These are phyloP conservation scores for Tricholoma matsutake DNA, from an alignment of 768 basidiomycete species.

Conservation along the genomic window DNA sequence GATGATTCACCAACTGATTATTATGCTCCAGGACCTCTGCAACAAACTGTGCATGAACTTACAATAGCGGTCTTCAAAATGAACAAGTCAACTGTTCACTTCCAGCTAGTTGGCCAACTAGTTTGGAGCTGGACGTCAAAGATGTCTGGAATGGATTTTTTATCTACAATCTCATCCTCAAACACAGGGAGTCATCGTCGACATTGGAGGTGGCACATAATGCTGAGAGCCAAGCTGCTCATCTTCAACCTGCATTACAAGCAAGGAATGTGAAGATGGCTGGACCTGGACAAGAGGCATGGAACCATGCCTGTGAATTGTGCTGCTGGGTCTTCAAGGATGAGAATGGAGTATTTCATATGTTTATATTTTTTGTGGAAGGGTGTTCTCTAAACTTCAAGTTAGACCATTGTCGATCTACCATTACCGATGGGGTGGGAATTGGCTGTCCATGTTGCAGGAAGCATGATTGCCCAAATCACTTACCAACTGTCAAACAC, in stretches of 20 bases:
- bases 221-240: constrained; percentile 1
- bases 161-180: too few species aligned
- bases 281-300: constrained; percentile 15
- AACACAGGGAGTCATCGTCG: background rate
- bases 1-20: too few species aligned
- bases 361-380: background rate
- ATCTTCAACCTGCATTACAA: constrained; percentile 9
- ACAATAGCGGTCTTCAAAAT: too few species aligned
- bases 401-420: background rate
- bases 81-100: too few species aligned
- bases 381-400: background rate
- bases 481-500: background rate
- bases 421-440: background rate
- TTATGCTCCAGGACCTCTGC: too few species aligned
- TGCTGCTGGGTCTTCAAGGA: constrained; percentile 6
- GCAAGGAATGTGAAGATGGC: constrained; percentile 14
- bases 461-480: background rate
- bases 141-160: too few species aligned
- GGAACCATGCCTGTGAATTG: constrained; percentile 19
- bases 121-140: too few species aligned
- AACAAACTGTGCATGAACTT: too few species aligned
- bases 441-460: background rate
- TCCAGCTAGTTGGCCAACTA: too few species aligned
- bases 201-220: background rate
- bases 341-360: background rate